Evolutionary conservation across 306 rosid species (phyloP).

Genomic region (Urtica urens): DNA sequence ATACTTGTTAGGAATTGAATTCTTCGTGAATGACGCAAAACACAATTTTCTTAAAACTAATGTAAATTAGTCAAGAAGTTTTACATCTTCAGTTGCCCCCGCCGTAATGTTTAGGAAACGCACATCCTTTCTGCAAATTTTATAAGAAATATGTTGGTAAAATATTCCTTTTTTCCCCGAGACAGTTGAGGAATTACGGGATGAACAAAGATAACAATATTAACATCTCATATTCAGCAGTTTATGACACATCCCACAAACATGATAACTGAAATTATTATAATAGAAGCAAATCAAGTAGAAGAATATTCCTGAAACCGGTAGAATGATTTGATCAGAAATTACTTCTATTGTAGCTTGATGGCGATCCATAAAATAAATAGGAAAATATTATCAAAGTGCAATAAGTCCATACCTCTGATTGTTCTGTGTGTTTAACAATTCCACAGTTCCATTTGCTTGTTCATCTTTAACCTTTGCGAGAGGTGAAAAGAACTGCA

Average conservation of each 20-base stretch:
- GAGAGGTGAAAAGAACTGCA: conserved; percentile 83
- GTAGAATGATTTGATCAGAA: too few relatives aligned
- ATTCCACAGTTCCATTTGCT: conserved; percentile 56
- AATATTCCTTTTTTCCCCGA: not conserved
- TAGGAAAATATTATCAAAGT: not conserved
- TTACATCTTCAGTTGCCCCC: conserved; percentile 96
- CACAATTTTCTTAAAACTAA: conserved; percentile 2
- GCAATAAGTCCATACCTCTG: conserved; percentile 44
- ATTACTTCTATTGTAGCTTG: too few relatives aligned
- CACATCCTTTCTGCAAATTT: conserved; percentile 26
- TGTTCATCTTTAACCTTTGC: conserved; percentile 61
- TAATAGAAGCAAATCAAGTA: not conserved
- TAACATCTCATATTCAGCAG: not conserved
- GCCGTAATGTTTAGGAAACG: conserved; percentile 81
- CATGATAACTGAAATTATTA: too few relatives aligned
- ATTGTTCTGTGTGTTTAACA: conserved; percentile 53
- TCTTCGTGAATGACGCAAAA: not conserved
- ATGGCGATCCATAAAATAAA: not conserved
- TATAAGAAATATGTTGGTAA: too few relatives aligned
- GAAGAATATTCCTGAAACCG: too few relatives aligned
- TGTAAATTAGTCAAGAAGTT: not conserved
- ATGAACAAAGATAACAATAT: not conserved
- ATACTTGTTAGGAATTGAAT: not conserved
- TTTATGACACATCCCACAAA: too few relatives aligned
- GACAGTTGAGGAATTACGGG: not conserved